Percentiles rank a stretch among this genome's conserved stretches.
phyloP scores from a whole-genome alignment of 1,284 basidiomycete species.

The Ustilago cynodontis region DNA sequence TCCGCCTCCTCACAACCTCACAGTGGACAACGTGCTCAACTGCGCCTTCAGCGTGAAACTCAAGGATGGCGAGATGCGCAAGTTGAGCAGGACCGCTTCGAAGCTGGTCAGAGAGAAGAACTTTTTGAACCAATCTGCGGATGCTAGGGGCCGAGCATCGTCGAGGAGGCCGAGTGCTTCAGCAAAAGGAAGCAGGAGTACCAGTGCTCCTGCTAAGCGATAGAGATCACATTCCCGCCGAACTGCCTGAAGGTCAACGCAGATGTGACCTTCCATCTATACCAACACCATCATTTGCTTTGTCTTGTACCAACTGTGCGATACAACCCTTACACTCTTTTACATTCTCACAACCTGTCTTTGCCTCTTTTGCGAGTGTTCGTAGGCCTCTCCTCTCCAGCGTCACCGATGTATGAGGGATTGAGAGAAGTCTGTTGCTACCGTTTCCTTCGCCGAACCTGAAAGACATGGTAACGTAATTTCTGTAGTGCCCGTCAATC shows the following conservation, averaged over 20 bases:
- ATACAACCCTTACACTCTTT: neutral
- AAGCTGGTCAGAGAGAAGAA: slow-evolving; percentile 60
- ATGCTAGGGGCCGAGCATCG: slow-evolving; percentile 26
- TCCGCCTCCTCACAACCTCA: slow-evolving; percentile 71
- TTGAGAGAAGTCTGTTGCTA: no score
- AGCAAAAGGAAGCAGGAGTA: slow-evolving; percentile 22
- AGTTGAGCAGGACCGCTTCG: slow-evolving; percentile 72
- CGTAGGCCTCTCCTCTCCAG: no score
- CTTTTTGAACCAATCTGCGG: slow-evolving; percentile 37
- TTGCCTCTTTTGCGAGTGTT: neutral
- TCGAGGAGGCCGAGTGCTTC: slow-evolving; percentile 6
- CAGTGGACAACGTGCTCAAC: slow-evolving; percentile 74
- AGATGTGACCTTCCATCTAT: neutral
- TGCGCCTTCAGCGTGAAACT: slow-evolving; percentile 78
- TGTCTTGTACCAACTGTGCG: neutral
- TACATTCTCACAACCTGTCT: neutral
- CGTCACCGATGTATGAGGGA: no score
- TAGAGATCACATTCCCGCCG: slow-evolving; percentile 1
- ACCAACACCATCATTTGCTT: neutral
- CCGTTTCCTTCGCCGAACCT: no score
- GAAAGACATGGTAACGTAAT: no score
- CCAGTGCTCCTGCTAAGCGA: slow-evolving; percentile 34
- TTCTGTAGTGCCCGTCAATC: no score
- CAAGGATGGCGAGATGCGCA: slow-evolving; percentile 84
- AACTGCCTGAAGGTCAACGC: neutral